Evolutionary conservation across 345 rosid species (phyloP).

Genomic region (Gynandropsis gynandra): DNA sequence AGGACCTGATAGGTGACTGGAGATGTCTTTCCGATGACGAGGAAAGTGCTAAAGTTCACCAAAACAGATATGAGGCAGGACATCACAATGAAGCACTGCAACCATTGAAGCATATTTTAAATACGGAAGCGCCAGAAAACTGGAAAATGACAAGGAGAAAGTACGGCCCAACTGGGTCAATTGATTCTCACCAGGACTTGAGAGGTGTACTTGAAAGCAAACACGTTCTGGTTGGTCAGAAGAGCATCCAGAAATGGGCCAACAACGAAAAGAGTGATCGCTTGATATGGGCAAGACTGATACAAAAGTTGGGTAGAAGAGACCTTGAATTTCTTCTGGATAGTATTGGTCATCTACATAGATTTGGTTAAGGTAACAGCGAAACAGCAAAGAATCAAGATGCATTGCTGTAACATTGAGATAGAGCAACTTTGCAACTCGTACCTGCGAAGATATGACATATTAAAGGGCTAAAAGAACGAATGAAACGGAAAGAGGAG

Average conservation of each 20-base stretch:
- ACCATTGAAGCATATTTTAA: conserved; percentile 20
- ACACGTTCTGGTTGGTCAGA: conserved; percentile 82
- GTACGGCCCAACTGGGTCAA: not conserved
- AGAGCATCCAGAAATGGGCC: conserved; percentile 99
- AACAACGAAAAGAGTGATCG: conserved; percentile 70
- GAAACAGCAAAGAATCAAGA: not conserved
- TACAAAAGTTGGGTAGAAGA: conserved; percentile 98
- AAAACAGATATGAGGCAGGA: conserved; percentile 98
- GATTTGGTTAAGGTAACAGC: conserved; percentile 46
- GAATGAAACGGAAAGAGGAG: conserved; percentile 17
- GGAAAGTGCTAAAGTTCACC: conserved; percentile 97
- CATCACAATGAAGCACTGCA: conserved; percentile 98
- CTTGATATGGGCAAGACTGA: conserved; percentile 99
- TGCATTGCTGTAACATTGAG: too few relatives aligned
- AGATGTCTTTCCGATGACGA: conserved; percentile 98
- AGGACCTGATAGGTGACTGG: conserved; percentile 99
- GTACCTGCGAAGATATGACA: conserved; percentile 10
- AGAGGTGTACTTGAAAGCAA: conserved; percentile 95
- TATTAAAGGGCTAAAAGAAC: conserved; percentile 6
- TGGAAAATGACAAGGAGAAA: not conserved
- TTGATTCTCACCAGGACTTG: conserved; percentile 79
- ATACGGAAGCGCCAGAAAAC: conserved; percentile 9
- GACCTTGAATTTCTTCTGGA: conserved; percentile 98
- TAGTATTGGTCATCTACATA: conserved; percentile 94
- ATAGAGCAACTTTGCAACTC: not conserved